Evolutionary conservation across 1,139 yeast species (phyloP).

Genomic region (Kodamaea arcana): DNA sequence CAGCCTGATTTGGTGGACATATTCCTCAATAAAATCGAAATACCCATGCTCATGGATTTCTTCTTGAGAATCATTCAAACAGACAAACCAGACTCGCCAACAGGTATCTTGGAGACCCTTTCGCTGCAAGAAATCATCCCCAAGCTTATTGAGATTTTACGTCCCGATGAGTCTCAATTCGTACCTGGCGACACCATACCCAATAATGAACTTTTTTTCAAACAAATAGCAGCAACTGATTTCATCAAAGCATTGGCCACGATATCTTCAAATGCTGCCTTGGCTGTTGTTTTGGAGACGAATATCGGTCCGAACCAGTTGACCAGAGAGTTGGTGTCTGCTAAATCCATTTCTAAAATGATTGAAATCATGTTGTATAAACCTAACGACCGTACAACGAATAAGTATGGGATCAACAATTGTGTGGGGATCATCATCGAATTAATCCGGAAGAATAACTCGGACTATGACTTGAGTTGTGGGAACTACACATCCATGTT

Average conservation of each 20-base stretch:
- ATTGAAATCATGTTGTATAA: conserved; percentile 40
- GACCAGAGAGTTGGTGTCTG: conserved; percentile 43
- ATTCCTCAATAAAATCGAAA: conserved; percentile 51
- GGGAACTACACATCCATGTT: conserved; percentile 37
- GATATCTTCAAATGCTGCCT: conserved; percentile 69
- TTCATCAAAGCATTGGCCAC: conserved; percentile 90
- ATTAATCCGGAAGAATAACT: conserved; percentile 43
- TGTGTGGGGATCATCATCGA: conserved; percentile 48
- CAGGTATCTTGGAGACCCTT: conserved; percentile 55
- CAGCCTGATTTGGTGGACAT: conserved; percentile 52
- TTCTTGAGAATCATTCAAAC: conserved; percentile 59
- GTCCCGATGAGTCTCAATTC: conserved; percentile 41
- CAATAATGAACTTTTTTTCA: conserved; percentile 44
- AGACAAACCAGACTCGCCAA: conserved; percentile 61
- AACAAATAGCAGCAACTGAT: conserved; percentile 93
- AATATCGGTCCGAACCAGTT: conserved; percentile 47
- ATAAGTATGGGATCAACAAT: conserved; percentile 45
- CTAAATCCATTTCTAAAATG: conserved; percentile 31
- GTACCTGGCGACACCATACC: conserved; percentile 20
- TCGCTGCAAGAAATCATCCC: conserved; percentile 49
- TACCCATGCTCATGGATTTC: conserved; percentile 56
- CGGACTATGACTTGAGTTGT: conserved; percentile 46
- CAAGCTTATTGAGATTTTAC: conserved; percentile 48
- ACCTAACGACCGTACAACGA: conserved; percentile 18
- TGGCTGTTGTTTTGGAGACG: conserved; percentile 44